Evolutionary conservation across 768 basidiomycete species (phyloP).

Genomic region (Termitomyces sp.): DNA sequence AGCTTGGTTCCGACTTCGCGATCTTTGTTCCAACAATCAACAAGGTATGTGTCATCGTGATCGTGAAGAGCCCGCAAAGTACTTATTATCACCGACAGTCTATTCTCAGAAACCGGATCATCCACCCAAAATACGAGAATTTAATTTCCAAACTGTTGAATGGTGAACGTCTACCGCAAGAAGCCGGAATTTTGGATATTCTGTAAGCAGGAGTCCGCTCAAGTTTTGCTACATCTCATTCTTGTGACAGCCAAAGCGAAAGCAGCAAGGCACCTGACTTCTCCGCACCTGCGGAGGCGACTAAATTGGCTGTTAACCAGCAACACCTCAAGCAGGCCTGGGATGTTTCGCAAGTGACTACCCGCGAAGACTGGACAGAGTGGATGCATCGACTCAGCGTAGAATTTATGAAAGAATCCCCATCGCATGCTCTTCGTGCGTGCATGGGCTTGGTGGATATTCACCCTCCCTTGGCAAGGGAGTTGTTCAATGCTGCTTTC

Average conservation of each 20-base stretch:
- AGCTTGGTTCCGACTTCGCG: constrained; percentile 94
- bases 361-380: constrained; percentile 87
- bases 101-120: constrained; percentile 69
- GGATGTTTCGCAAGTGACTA: constrained; percentile 77
- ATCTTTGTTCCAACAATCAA: constrained; percentile 97
- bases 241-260: constrained; percentile 44
- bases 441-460: constrained; percentile 93
- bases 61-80: neutral
- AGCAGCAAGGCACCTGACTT: constrained; percentile 64
- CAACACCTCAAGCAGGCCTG: constrained; percentile 96
- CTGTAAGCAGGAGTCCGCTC: constrained; percentile 39
- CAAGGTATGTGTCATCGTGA: constrained; percentile 53
- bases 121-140: constrained; percentile 82
- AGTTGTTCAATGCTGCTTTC: constrained; percentile 97
- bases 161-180: constrained; percentile 89
- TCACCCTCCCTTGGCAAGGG: constrained; percentile 86
- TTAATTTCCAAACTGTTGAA: constrained; percentile 86
- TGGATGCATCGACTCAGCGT: constrained; percentile 94
- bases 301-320: constrained; percentile 92
- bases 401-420: constrained; percentile 97
- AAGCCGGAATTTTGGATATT: constrained; percentile 67
- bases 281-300: constrained; percentile 80
- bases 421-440: constrained; percentile 95
- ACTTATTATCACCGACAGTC: constrained; percentile 42
- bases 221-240: constrained; percentile 3